Evolutionary conservation across 331 rosid genomes (phyloP).

Genomic region (Rhamnella rubrinervis): DNA sequence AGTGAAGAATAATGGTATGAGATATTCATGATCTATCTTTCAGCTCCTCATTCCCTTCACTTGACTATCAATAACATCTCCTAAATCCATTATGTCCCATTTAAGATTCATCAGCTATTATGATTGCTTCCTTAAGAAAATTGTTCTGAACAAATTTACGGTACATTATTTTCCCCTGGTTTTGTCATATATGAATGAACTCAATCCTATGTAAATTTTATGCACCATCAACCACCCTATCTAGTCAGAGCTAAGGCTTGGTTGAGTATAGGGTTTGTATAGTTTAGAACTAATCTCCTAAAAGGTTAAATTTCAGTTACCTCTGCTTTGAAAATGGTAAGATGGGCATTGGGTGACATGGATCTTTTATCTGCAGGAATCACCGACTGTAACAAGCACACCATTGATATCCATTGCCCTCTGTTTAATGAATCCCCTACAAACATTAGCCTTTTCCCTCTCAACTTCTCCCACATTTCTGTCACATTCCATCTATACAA

Average conservation of each 20-base stretch:
- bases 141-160: background rate
- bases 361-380: conserved; percentile 80
- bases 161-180: background rate
- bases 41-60: background rate
- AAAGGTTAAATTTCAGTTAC: conserved; percentile 30
- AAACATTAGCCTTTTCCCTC: conserved; percentile 90
- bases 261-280: background rate
- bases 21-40: conserved; percentile 10
- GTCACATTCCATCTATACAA: conserved; percentile 61
- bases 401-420: conserved; percentile 97
- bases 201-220: background rate
- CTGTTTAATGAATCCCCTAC: conserved; percentile 96
- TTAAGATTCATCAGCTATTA: background rate
- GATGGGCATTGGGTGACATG: conserved; percentile 86
- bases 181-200: background rate
- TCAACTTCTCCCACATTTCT: conserved; percentile 94
- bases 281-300: background rate
- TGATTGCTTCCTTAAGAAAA: background rate
- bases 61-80: background rate
- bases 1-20: conserved; percentile 7
- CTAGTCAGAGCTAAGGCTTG: background rate
- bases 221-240: background rate
- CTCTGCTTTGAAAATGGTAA: conserved; percentile 89
- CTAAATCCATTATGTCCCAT: background rate
- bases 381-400: conserved; percentile 85